Percentiles rank a stretch among this genome's conserved stretches.
Evolutionary conservation across 805 yeast species (phyloP).

Genomic region (Metschnikowia cubensis): DNA sequence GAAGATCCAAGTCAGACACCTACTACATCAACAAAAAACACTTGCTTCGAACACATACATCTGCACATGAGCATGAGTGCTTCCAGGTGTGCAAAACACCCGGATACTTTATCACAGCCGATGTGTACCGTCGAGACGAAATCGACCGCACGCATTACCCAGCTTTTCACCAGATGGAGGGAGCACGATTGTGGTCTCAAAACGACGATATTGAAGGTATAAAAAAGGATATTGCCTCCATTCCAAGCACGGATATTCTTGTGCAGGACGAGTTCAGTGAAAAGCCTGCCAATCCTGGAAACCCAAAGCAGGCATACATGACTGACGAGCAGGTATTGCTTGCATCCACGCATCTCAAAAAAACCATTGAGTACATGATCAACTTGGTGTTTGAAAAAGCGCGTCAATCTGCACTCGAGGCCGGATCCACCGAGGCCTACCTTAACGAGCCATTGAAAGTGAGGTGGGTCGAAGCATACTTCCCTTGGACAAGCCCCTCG

Average conservation of each 20-base stretch:
- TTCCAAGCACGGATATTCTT: slow-evolving; percentile 65
- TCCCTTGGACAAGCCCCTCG: slow-evolving; percentile 98
- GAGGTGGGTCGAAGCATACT: slow-evolving; percentile 92
- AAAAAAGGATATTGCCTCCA: slow-evolving; percentile 51
- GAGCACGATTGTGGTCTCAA: slow-evolving; percentile 81
- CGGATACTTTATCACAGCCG: slow-evolving; percentile 91
- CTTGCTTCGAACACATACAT: slow-evolving; percentile 87
- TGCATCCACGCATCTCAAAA: slow-evolving; percentile 72
- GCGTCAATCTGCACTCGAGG: slow-evolving; percentile 52
- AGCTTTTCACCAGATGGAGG: slow-evolving; percentile 97
- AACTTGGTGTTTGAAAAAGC: slow-evolving; percentile 78
- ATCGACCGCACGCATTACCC: slow-evolving; percentile 96
- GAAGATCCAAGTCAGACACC: slow-evolving; percentile 88
- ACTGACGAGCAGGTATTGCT: slow-evolving; percentile 62
- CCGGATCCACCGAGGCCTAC: slow-evolving; percentile 57
- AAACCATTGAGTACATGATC: slow-evolving; percentile 80
- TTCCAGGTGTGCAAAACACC: slow-evolving; percentile 64
- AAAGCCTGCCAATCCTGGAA: slow-evolving; percentile 49
- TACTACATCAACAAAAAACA: slow-evolving; percentile 76
- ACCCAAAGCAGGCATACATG: slow-evolving; percentile 83
- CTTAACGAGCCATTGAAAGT: slow-evolving; percentile 73
- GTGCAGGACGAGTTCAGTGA: slow-evolving; percentile 66
- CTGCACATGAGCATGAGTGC: slow-evolving; percentile 93
- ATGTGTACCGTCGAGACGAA: slow-evolving; percentile 93
- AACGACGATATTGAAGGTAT: slow-evolving; percentile 39